phyloP scores from a whole-genome alignment of 768 basidiomycete species.

The Rhizopogon rudus region DNA sequence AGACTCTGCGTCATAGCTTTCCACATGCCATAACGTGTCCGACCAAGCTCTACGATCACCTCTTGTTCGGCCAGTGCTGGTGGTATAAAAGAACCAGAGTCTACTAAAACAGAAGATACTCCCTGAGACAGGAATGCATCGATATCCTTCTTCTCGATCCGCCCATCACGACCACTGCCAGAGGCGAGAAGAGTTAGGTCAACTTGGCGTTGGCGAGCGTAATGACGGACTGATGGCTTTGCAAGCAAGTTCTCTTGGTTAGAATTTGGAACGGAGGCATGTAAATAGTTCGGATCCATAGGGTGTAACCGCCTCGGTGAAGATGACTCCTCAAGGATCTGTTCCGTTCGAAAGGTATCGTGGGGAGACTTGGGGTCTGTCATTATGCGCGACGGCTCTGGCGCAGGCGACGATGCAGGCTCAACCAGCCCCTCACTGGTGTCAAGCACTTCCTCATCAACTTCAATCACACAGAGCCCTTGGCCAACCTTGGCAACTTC shows the following conservation, averaged over 20 bases:
- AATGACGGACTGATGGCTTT: conserved; percentile 73
- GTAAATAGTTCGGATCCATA: conserved; percentile 51
- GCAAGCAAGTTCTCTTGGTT: conserved; percentile 47
- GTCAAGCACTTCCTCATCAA: conserved; percentile 51
- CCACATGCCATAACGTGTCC: conserved; percentile 84
- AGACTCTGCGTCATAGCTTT: conserved; percentile 87
- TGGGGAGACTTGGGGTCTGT: conserved; percentile 10
- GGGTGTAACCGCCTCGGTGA: conserved; percentile 43
- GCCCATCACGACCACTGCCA: conserved; percentile 70
- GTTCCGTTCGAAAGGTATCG: not conserved
- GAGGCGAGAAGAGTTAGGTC: conserved; percentile 53
- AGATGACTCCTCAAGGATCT: not conserved
- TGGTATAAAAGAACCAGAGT: not conserved
- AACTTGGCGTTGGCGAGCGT: conserved; percentile 61
- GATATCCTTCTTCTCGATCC: conserved; percentile 72
- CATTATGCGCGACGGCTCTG: not conserved
- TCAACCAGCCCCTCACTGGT: conserved; percentile 13
- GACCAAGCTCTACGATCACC: conserved; percentile 62
- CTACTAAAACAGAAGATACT: not conserved
- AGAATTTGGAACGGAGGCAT: conserved; percentile 10
- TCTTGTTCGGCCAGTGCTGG: conserved; percentile 31
- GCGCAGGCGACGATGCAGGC: not conserved
- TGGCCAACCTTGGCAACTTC: conserved; percentile 81
- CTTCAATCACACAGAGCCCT: conserved; percentile 75
- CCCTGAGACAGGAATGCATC: conserved; percentile 46